Base-by-base conservation (phyloP, 2,329 filamentous ascomycete species). In the Sclerotinia spermophila region DNA sequence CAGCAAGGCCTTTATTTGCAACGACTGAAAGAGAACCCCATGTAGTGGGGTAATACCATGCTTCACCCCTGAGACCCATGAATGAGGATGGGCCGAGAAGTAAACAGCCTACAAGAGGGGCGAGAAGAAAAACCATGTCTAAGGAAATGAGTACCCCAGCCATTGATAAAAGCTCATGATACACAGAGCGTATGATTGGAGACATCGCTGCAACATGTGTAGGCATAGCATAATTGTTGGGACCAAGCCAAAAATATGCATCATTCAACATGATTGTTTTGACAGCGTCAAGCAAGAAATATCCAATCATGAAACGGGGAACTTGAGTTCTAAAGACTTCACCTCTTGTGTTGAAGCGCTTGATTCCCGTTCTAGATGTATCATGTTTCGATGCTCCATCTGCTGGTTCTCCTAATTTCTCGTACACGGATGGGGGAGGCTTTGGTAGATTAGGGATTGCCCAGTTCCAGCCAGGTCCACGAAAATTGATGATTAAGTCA, bases 191-290 rank as follows among this genome's bases (percentile, higher is more conserved):
- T 2, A 86, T 70, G 64, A 82, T 73, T 0, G 81, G 79, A 10
- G 85, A 83, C 4, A 86, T 75, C 77, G 71, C 15, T 77, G 77
- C 40, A 71, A 86, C 77, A 79, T 85, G 75, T 77, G 82, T 67
- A 71, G 89, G 80, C 71, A 82, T 72, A 73, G 84, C 74, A 76
- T 80, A 76, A 71, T 79, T 77, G 68, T 82, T 81, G 0, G 83
- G 81, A 0, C 87, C 85, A 35, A 86, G 78, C 71, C 89, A 77
- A 80, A 94, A 97, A 82, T 95, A 97, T 0, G 91, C 89, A 76
- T 98, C 95, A 68, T 87, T 86, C 75, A 90, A 89, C 82, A 93
- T 89, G 72, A 88, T 73, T 2, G 89, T 85, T 76, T 91, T 92
- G 67, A 92, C 80, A 10, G 88, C 71, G 79, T 97, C 95, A 13